Percentiles rank a stretch among this genome's conserved stretches.
Evolutionary conservation across 345 rosid genomes (phyloP).

Genomic region (Balakata baccata): DNA sequence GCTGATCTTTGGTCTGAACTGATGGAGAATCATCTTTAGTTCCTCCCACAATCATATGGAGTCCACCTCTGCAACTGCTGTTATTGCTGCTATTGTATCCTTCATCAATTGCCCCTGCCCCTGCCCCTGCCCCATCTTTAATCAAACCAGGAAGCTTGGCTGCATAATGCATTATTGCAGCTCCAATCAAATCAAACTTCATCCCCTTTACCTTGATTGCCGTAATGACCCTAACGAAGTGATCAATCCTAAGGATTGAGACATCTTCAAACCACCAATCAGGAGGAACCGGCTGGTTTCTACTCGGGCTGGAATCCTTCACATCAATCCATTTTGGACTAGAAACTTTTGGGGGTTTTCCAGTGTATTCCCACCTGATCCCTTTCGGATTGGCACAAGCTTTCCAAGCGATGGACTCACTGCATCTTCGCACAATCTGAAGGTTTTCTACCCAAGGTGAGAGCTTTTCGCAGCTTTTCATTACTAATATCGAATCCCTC

Average conservation of each 20-base stretch:
- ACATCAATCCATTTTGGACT: constrained; percentile 78
- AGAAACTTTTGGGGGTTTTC: constrained; percentile 60
- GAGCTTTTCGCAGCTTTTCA: constrained; percentile 88
- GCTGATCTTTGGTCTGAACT: constrained; percentile 64
- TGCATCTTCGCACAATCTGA: constrained; percentile 87
- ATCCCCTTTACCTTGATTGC: constrained; percentile 97
- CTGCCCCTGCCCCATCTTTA: constrained; percentile 45
- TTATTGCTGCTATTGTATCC: constrained; percentile 55
- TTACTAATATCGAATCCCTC: constrained; percentile 86
- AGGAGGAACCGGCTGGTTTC: constrained; percentile 78
- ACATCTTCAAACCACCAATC: constrained; percentile 99
- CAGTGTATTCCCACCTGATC: constrained; percentile 86
- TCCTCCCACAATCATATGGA: constrained; percentile 74
- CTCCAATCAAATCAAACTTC: constrained; percentile 85
- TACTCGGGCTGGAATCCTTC: constrained; percentile 77
- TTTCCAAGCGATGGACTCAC: constrained; percentile 98
- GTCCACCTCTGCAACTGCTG: constrained; percentile 79
- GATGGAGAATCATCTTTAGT: constrained; percentile 47
- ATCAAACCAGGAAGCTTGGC: constrained; percentile 76
- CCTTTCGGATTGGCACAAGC: constrained; percentile 98
- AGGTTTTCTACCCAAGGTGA: constrained; percentile 99
- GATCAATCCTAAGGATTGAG: constrained; percentile 86
- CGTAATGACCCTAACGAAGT: constrained; percentile 85
- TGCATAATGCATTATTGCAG: constrained; percentile 79
- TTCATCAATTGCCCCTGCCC: constrained; percentile 46